Conservation (phyloP, 306 rosid genomes). For the Sicyos edulis region DNA sequence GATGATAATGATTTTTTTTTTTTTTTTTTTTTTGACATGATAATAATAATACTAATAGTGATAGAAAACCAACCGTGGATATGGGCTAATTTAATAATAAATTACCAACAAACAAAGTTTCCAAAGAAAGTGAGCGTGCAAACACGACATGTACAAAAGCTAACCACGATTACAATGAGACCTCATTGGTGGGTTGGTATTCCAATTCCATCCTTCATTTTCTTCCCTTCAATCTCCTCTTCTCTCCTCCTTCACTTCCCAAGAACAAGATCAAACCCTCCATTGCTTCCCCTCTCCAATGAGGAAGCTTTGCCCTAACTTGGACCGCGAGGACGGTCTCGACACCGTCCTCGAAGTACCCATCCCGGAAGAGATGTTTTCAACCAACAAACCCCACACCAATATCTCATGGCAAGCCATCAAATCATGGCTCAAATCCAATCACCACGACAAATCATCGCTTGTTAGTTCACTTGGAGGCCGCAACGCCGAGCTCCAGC, state of each 20-base stretch:
- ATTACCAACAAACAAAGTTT: conserved; percentile 18
- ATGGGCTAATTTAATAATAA: neutral
- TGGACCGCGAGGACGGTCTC: conserved; percentile 80
- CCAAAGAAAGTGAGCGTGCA: conserved; percentile 54
- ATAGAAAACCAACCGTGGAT: neutral
- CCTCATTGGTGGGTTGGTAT: conserved; percentile 44
- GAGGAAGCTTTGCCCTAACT: conserved; percentile 89
- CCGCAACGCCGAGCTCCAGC: conserved; percentile 66
- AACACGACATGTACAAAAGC: conserved; percentile 71
- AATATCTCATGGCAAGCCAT: conserved; percentile 62
- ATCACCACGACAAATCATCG: conserved; percentile 28
- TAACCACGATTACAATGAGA: conserved; percentile 51
- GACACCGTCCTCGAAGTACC: conserved; percentile 97
- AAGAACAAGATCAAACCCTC: neutral
- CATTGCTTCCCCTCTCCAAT: conserved; percentile 25
- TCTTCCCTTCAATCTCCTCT: neutral
- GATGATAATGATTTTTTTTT: neutral
- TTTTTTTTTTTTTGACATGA: too few species aligned
- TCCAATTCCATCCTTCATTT: conserved; percentile 2
- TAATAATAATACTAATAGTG: neutral
- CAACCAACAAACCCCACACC: conserved; percentile 31
- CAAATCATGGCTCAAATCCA: conserved; percentile 68
- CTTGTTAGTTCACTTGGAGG: conserved; percentile 40
- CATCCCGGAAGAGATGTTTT: conserved; percentile 71
- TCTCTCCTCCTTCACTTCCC: conserved; percentile 11